Conservation (phyloP, 805 yeast species). For the Starmerella floricola region DNA sequence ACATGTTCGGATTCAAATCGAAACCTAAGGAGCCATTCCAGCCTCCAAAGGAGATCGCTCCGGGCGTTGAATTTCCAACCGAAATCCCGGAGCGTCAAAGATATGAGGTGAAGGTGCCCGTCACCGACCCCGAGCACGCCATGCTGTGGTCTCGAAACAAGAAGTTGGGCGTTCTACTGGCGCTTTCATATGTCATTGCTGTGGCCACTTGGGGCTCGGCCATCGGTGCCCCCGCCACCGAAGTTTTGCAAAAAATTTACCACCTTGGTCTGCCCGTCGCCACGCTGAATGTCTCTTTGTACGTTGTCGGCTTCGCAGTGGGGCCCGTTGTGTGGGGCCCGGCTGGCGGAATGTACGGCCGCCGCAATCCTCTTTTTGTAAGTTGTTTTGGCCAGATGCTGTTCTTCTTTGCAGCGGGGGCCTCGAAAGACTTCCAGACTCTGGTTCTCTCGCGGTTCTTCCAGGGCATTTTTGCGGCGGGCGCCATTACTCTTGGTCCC, state of each 20-base stretch:
- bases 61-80: conserved; percentile 9
- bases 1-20: not conserved
- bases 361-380: conserved; percentile 47
- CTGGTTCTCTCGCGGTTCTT: conserved; percentile 60
- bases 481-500: conserved; percentile 73
- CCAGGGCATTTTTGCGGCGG: conserved; percentile 73
- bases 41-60: conserved; percentile 6
- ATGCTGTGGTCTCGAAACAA: conserved; percentile 53
- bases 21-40: not conserved
- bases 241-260: conserved; percentile 38
- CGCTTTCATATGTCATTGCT: conserved; percentile 41
- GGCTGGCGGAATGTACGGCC: conserved; percentile 63
- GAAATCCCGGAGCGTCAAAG: conserved; percentile 16
- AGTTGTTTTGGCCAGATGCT: conserved; percentile 45
- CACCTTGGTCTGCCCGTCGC: conserved; percentile 58
- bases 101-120: conserved; percentile 66
- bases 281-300: conserved; percentile 63
- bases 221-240: conserved; percentile 55
- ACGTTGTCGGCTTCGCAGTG: conserved; percentile 84
- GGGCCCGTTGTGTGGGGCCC: conserved; percentile 93
- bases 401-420: conserved; percentile 63
- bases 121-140: conserved; percentile 68
- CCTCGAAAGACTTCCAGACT: conserved; percentile 69
- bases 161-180: conserved; percentile 36
- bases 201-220: conserved; percentile 68